Percentiles rank a stretch among this genome's conserved stretches.
These are phyloP conservation scores for Amorphotheca resinae DNA, from an alignment of 495 filamentous ascomycete genomes.

Conservation along the genomic window DNA sequence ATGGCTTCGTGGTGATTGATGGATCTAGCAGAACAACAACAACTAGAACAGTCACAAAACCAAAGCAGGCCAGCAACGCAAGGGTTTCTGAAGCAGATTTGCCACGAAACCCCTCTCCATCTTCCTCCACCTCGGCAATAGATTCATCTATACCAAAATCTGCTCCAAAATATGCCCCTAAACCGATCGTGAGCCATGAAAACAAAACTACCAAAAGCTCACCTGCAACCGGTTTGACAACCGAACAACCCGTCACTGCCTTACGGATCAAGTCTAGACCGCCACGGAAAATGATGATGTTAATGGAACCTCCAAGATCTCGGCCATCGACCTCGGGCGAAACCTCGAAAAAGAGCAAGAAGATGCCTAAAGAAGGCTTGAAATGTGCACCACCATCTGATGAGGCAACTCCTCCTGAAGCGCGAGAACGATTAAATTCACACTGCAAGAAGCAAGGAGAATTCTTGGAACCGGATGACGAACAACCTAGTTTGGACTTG, in stretches of 20 bases:
- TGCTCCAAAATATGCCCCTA: not conserved
- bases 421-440: conserved; percentile 7
- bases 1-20: not conserved
- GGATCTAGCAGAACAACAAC: not conserved
- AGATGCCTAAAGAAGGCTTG: not conserved
- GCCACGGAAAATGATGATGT: conserved; percentile 21
- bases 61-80: not conserved
- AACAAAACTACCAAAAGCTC: not conserved
- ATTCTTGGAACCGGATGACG: conserved; percentile 2
- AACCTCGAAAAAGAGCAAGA: not conserved
- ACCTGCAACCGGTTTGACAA: not conserved
- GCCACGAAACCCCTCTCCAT: too few relatives aligned
- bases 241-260: conserved; percentile 3
- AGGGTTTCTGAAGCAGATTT: too few relatives aligned
- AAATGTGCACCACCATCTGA: not conserved
- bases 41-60: not conserved
- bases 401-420: conserved; percentile 9
- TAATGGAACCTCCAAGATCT: conserved; percentile 11
- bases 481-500: too few relatives aligned
- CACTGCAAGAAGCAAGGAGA: conserved; percentile 9
- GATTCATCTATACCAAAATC: not conserved
- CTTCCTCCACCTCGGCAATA: not conserved
- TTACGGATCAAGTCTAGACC: conserved; percentile 19
- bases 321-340: not conserved
- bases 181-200: not conserved